Conservation (phyloP, 2,329 filamentous ascomycete genomes). For the Trichophyton simii region DNA sequence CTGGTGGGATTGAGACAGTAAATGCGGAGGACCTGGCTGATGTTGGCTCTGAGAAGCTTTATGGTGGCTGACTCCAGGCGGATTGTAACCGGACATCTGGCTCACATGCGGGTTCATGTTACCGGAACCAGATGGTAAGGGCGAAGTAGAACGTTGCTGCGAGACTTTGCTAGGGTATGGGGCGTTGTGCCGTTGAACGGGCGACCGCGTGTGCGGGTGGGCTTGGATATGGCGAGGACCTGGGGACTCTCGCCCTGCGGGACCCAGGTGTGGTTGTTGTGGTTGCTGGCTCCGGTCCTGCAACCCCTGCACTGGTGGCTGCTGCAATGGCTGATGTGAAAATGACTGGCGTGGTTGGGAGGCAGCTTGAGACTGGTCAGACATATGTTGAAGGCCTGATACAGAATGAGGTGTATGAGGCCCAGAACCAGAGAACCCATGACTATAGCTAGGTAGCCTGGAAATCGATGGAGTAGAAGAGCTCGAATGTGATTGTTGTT, state of each 20-base stretch:
- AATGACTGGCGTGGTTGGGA: constrained; percentile 6
- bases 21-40: constrained; percentile 1
- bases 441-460: constrained; percentile 3
- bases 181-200: constrained; percentile 8
- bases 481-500: constrained; percentile 14
- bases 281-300: constrained; percentile 16
- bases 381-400: constrained; percentile 4
- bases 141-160: constrained; percentile 7
- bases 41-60: constrained; percentile 3
- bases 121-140: constrained; percentile 2
- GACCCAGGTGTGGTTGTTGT: constrained; percentile 7
- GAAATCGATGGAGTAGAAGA: constrained; percentile 4
- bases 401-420: constrained; percentile 1
- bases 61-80: not conserved
- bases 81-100: constrained; percentile 2
- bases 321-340: constrained; percentile 8
- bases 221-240: constrained; percentile 9
- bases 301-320: constrained; percentile 11
- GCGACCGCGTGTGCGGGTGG: constrained; percentile 5
- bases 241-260: constrained; percentile 7
- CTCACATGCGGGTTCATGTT: not conserved
- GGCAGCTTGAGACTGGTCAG: constrained; percentile 5
- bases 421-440: constrained; percentile 5
- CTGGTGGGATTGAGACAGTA: not conserved
- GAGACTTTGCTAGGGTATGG: constrained; percentile 6